These are phyloP conservation scores for Penicillium chermesinum DNA, from an alignment of 495 filamentous ascomycete genomes.

Conservation along the genomic window DNA sequence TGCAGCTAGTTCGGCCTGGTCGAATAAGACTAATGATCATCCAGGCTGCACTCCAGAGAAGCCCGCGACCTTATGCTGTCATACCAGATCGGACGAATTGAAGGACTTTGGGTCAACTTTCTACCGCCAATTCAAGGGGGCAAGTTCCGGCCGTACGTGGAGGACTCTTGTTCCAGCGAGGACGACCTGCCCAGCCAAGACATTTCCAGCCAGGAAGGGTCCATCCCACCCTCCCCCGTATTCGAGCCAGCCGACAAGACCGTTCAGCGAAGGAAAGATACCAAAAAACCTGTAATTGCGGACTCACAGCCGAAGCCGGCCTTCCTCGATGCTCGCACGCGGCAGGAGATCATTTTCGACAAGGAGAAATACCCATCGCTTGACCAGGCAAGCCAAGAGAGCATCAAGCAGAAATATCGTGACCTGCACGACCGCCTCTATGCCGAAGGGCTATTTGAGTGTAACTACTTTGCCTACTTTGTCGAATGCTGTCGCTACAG, in stretches of 20 bases:
- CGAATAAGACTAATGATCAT: not conserved
- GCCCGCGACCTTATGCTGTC: constrained; percentile 69
- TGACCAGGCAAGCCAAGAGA: constrained; percentile 67
- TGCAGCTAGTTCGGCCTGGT: constrained; percentile 15
- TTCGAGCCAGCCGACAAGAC: constrained; percentile 53
- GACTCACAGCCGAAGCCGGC: constrained; percentile 43
- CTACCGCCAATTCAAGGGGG: constrained; percentile 91
- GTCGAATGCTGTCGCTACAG: constrained; percentile 72
- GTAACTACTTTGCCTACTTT: constrained; percentile 78
- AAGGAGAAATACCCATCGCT: constrained; percentile 76
- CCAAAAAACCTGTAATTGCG: constrained; percentile 22
- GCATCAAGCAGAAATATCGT: constrained; percentile 77
- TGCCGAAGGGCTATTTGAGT: constrained; percentile 73
- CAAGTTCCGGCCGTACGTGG: constrained; percentile 58
- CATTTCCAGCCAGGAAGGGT: constrained; percentile 31
- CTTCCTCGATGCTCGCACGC: constrained; percentile 69
- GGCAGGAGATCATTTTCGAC: constrained; percentile 70
- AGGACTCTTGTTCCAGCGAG: constrained; percentile 30
- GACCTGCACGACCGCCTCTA: constrained; percentile 63
- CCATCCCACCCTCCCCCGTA: constrained; percentile 52
- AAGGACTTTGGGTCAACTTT: constrained; percentile 85
- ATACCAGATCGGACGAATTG: constrained; percentile 79
- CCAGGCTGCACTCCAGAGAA: constrained; percentile 77
- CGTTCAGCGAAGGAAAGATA: constrained; percentile 26
- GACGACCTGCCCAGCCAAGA: constrained; percentile 27